Evolutionary conservation across 2,329 filamentous ascomycete species (phyloP).

Genomic region (Coleophoma cylindrospora): DNA sequence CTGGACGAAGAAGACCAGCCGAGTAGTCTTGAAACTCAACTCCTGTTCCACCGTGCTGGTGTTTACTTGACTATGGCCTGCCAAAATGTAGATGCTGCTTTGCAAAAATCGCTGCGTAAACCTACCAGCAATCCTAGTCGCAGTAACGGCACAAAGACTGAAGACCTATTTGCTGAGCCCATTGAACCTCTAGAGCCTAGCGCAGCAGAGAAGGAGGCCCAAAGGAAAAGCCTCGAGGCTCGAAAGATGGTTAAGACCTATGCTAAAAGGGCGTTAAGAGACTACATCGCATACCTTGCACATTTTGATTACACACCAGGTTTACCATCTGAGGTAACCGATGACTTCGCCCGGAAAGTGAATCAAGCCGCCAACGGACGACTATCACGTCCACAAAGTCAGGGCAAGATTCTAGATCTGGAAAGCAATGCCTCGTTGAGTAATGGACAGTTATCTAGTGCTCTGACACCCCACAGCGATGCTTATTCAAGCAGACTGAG

Average conservation of each 20-base stretch:
- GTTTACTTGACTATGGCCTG: conserved; percentile 70
- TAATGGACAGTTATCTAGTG: conserved; percentile 30
- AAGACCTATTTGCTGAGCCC: conserved; percentile 6
- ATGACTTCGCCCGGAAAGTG: conserved; percentile 50
- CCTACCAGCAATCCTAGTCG: conserved; percentile 15
- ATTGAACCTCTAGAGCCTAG: conserved; percentile 25
- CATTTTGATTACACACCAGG: conserved; percentile 72
- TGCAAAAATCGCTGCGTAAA: conserved; percentile 28
- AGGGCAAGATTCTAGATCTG: conserved; percentile 17
- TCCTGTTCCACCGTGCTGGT: conserved; percentile 71
- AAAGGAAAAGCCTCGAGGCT: conserved; percentile 44
- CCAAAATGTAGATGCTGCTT: conserved; percentile 52
- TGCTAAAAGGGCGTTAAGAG: conserved; percentile 70
- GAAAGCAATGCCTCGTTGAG: conserved; percentile 25
- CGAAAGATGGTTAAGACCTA: conserved; percentile 67
- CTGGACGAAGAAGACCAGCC: conserved; percentile 63
- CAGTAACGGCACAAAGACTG: conserved; percentile 16
- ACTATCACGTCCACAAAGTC: conserved; percentile 30
- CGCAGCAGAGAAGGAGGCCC: conserved; percentile 39
- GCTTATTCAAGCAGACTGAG: conserved; percentile 21
- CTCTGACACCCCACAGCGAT: conserved; percentile 37
- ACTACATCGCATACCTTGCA: conserved; percentile 68
- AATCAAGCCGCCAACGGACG: conserved; percentile 48
- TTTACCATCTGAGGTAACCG: conserved; percentile 26
- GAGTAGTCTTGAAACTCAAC: conserved; percentile 67